Base-by-base conservation (phyloP, 352 stramenopile species). In the Blastocystis sp. region DNA sequence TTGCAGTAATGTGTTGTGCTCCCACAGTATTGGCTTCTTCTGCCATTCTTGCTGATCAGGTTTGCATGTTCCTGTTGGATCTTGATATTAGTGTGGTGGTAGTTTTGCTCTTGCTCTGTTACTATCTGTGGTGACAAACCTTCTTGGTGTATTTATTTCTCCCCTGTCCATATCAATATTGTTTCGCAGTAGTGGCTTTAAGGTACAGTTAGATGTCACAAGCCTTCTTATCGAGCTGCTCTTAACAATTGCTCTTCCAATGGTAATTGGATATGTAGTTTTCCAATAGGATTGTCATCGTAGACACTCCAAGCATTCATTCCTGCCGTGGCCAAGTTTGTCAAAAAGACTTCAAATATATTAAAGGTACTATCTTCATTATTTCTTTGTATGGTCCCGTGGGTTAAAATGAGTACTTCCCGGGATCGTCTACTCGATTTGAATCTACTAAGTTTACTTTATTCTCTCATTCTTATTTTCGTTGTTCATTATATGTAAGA, bases 381-480 rank as follows among this genome's bases (percentile, higher is more conserved):
- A 1, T 89, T 89, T 48, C 30, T 89, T 9, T 89, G 78, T 53
- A 33, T 89, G 17, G 78, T 89, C 11, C 78, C 78, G 0, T 89
- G 78, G 78, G 78, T 89, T 17, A 89, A 89, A 19, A 89, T 89
- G 78, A 89, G 78, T 24, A 51, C 7, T 27, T 89, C 78, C 4
- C 44, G 60, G 19, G 78, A 89, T 53, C 68, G 69, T 27, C 66
- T 89, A 19, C 22, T 68, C 22, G 9, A 17, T 0, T 27, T 84
- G 73, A 19, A 62, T 19, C 6, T 84, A 0, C 15, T 69, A 0
- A 30, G 42, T 30, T 37, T 84, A 27, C 11, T 68, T n/a, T 68
- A 68, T 57, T 84, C 73, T n/a, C 5, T 84, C 17, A 9, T 84
- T 37, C 15, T 84, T 19, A 84, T 84, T 57, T 33, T 84, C 22